Evolutionary conservation across 2,329 filamentous ascomycete species (phyloP).

Genomic region (Cadophora gregata): DNA sequence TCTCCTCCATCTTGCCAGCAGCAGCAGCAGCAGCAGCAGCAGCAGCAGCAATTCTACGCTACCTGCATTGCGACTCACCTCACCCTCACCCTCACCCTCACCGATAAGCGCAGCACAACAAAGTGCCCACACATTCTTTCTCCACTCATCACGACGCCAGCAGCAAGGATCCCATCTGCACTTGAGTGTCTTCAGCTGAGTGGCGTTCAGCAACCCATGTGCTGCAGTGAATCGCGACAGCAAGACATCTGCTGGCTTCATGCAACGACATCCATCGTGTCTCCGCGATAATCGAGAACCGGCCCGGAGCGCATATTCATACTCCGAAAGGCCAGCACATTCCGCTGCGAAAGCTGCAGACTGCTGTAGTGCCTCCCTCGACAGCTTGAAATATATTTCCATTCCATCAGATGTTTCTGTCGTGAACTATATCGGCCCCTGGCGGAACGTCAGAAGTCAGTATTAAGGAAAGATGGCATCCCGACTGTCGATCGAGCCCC

Average conservation of each 20-base stretch:
- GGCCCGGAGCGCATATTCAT: slow-evolving; percentile 9
- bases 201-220: slow-evolving; percentile 22
- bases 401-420: slow-evolving; percentile 35
- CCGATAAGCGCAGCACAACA: neutral
- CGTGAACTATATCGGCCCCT: slow-evolving; percentile 31
- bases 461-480: slow-evolving; percentile 48
- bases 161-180: slow-evolving; percentile 11
- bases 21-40: neutral
- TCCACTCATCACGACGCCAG: neutral
- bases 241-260: slow-evolving; percentile 32
- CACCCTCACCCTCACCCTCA: no score
- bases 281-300: slow-evolving; percentile 29
- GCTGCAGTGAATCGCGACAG: slow-evolving; percentile 24
- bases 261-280: slow-evolving; percentile 32
- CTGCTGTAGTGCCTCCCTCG: slow-evolving; percentile 3
- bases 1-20: neutral
- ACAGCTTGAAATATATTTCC: slow-evolving; percentile 14
- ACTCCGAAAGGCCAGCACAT: neutral
- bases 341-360: neutral
- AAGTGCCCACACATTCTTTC: neutral
- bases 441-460: slow-evolving; percentile 33
- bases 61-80: neutral
- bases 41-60: neutral
- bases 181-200: slow-evolving; percentile 24
- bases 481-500: slow-evolving; percentile 48